Evolutionary conservation across 768 basidiomycete species (phyloP), one percentile per base, ranked within the genome.

Genomic region (Lactarius sp.): DNA sequence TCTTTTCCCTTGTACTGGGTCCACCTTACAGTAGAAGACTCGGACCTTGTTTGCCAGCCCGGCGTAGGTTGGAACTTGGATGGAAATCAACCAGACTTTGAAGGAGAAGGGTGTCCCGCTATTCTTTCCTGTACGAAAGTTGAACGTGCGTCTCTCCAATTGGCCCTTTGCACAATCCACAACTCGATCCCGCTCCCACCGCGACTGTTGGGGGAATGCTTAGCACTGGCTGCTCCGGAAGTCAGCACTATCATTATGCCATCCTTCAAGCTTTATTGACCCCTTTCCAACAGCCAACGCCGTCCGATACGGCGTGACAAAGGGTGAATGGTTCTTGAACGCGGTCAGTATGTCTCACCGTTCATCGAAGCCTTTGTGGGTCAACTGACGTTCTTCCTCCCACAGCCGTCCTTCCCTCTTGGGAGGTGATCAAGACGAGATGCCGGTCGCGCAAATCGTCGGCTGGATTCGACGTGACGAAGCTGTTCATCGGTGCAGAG

Each of bases 171-270:
- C 10, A 14, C 39, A 37, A 14, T 56, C 20, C 22, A 3, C 65
- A 90, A 88, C 79, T 90, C 41, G 88, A 90, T 66, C 88, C 88
- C 0, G 90, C 80, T 10, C 90, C 88, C 0, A 82, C 85, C 27
- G 92, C 92, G 0, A 93, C 89, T n/a, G 84, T 93, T 41, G 90
- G 92, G 12, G 91, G 91, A 0, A 93, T 93, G 88, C 77, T 90
- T 34, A 88, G 88, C 60, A 94, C 91, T 0, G 90, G 92, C 0
- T 94, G 92, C 69, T 89, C 87, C 5, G 92, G 92, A 62, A 93
- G 92, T 82, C 76, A 72, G 77, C 72, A 20, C 68, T 22, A 12
- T 31, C 52, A 13, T 31, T 34, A 6, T 22, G 57, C 16, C 7
- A 12, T 59, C 27, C 53, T 49, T 34, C 36, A 39, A 13, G 13